phyloP scores from a whole-genome alignment of 257 asterid genomes.

The Euphrasia confusa region DNA sequence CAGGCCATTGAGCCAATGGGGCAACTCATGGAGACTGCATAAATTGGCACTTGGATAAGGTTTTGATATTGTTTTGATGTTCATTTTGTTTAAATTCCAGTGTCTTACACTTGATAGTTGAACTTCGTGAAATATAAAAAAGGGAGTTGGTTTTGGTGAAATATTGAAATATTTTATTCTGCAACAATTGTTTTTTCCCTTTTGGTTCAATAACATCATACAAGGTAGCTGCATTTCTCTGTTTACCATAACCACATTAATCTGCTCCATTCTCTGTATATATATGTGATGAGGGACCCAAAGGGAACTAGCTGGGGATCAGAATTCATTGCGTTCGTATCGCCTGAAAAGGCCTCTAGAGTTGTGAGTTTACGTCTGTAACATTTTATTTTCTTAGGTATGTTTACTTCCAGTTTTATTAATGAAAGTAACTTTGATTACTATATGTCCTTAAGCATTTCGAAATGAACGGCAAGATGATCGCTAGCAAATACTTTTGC shows the following conservation, averaged over 20 bases:
- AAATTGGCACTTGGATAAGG: too few relatives aligned
- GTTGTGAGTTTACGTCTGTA: conserved; percentile 48
- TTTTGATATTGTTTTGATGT: too few relatives aligned
- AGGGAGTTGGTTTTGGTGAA: too few relatives aligned
- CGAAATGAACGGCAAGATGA: conserved; percentile 90
- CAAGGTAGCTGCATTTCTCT: conserved; percentile 51
- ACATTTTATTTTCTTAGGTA: not conserved
- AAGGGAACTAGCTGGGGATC: conserved; percentile 88
- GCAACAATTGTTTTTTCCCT: conserved; percentile 37
- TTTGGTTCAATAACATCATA: conserved; percentile 82
- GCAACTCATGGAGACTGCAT: too few relatives aligned
- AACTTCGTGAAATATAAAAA: too few relatives aligned
- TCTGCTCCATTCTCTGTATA: conserved; percentile 26
- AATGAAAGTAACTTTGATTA: not conserved
- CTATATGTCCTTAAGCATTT: conserved; percentile 39
- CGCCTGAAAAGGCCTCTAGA: conserved; percentile 82
- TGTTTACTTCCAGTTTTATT: conserved; percentile 6
- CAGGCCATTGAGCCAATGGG: too few relatives aligned
- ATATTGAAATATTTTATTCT: too few relatives aligned
- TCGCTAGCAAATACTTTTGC: conserved; percentile 36
- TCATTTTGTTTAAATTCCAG: too few relatives aligned
- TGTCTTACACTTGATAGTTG: too few relatives aligned
- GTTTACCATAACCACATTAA: not conserved
- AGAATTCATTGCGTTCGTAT: conserved; percentile 91
- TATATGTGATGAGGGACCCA: conserved; percentile 79